These are phyloP conservation scores for Lasiodiplodia sp. DNA, from an alignment of 2,329 filamentous ascomycete species.

Conservation along the genomic window DNA sequence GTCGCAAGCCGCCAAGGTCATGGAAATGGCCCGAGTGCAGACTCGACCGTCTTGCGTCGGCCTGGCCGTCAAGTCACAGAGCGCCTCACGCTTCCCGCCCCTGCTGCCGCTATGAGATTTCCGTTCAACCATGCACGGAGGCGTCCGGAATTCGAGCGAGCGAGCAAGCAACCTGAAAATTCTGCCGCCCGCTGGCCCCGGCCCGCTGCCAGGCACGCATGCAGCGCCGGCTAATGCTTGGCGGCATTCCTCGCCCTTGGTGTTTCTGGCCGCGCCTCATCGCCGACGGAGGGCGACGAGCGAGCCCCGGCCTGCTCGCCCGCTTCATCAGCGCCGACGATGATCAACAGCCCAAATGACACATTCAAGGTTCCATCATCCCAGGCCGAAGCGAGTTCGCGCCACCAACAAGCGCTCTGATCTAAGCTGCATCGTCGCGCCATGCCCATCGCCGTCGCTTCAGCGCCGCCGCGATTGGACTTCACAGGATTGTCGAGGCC, in stretches of 20 bases:
- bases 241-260: conserved; percentile 29
- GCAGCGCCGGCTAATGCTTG: conserved; percentile 13
- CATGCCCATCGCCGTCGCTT: conserved; percentile 6
- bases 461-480: conserved; percentile 16
- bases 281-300: not conserved
- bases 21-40: not conserved
- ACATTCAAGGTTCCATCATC: conserved; percentile 23
- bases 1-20: conserved; percentile 15
- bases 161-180: conserved; percentile 1
- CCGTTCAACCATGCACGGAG: conserved; percentile 22
- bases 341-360: conserved; percentile 25
- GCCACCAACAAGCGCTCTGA: conserved; percentile 25
- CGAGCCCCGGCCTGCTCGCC: not conserved
- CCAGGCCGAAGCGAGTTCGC: conserved; percentile 23
- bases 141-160: conserved; percentile 16
- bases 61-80: not conserved
- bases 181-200: conserved; percentile 11
- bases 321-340: conserved; percentile 12
- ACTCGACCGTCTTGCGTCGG: conserved; percentile 8
- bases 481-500: conserved; percentile 22
- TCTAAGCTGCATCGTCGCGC: conserved; percentile 24
- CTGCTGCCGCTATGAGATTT: conserved; percentile 10
- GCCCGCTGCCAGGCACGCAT: conserved; percentile 24
- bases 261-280: conserved; percentile 19
- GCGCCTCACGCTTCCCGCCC: conserved; percentile 5